Percentiles rank a stretch among this genome's conserved stretches.
Evolutionary conservation across 75 land plant species (phyloP).

Genomic region (Pinus taeda): DNA sequence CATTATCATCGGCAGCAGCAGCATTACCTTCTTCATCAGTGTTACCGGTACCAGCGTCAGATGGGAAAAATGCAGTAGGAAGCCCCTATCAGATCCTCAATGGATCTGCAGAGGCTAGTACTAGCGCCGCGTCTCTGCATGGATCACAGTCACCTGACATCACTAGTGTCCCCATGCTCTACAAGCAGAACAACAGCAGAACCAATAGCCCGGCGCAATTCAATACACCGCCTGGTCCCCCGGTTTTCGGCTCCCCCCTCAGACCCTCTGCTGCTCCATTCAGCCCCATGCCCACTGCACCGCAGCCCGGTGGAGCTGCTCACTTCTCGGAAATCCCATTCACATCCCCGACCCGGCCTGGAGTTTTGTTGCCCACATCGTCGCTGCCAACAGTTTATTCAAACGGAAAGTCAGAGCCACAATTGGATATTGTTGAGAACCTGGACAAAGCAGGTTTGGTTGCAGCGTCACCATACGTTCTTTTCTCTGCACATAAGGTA

Average conservation of each 20-base stretch:
- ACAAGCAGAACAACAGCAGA: conserved; percentile 2
- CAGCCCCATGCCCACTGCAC: neutral
- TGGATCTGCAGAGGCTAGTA: conserved; percentile 5
- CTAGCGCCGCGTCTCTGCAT: conserved; percentile 24
- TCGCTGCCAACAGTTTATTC: conserved; percentile 26
- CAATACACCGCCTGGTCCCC: conserved; percentile 87
- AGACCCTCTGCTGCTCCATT: conserved; percentile 63
- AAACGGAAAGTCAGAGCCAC: conserved; percentile 41
- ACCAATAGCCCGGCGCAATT: conserved; percentile 37
- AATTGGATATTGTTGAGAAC: conserved; percentile 17
- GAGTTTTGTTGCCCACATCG: conserved; percentile 42
- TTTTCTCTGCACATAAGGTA: conserved; percentile 94
- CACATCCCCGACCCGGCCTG: conserved; percentile 42
- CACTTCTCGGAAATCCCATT: conserved; percentile 50
- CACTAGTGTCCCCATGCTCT: neutral
- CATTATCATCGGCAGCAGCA: neutral
- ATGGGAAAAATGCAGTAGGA: neutral
- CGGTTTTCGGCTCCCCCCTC: conserved; percentile 64
- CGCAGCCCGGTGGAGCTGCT: conserved; percentile 15
- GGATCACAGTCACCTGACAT: conserved; percentile 1
- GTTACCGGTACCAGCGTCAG: neutral
- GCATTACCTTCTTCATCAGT: neutral
- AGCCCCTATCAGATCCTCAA: conserved; percentile 4
- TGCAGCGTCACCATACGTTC: conserved; percentile 64
- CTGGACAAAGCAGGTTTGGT: conserved; percentile 26